phyloP scores from a whole-genome alignment of 2,329 filamentous ascomycete species.

The Helminthosporium solani region DNA sequence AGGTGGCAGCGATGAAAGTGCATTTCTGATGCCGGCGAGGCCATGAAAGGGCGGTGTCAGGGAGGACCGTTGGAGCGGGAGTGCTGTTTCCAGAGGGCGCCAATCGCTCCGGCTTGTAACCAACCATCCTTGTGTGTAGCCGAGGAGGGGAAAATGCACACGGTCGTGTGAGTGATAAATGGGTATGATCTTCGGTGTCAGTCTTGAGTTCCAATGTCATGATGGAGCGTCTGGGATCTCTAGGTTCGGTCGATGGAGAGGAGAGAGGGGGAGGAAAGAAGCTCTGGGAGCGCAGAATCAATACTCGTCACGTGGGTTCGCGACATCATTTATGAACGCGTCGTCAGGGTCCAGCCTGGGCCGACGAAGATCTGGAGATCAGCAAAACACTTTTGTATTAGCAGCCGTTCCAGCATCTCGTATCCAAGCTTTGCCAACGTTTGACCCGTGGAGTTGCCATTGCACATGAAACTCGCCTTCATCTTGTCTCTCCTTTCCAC shows the following conservation, averaged over 20 bases:
- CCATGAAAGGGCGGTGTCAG: slow-evolving; percentile 23
- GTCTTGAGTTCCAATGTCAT: too few species aligned
- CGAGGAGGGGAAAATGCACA: slow-evolving; percentile 13
- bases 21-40: slow-evolving; percentile 14
- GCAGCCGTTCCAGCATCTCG: background rate
- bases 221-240: too few species aligned
- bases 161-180: slow-evolving; percentile 4
- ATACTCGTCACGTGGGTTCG: background rate
- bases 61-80: slow-evolving; percentile 20
- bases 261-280: background rate
- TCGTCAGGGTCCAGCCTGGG: background rate
- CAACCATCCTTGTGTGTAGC: slow-evolving; percentile 23
- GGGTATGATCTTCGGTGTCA: background rate
- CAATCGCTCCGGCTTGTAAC: slow-evolving; percentile 19
- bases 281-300: background rate
- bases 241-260: too few species aligned
- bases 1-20: slow-evolving; percentile 29
- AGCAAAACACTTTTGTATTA: background rate
- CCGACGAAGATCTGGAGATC: background rate
- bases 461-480: background rate
- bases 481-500: too few species aligned
- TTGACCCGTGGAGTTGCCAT: background rate
- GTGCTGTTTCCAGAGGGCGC: slow-evolving; percentile 26
- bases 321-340: background rate
- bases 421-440: background rate